A percentile compares a stretch with the other conserved stretches of the same genome.
phyloP scores from a whole-genome alignment of 495 filamentous ascomycete species.

The Podospora fimiseda region DNA sequence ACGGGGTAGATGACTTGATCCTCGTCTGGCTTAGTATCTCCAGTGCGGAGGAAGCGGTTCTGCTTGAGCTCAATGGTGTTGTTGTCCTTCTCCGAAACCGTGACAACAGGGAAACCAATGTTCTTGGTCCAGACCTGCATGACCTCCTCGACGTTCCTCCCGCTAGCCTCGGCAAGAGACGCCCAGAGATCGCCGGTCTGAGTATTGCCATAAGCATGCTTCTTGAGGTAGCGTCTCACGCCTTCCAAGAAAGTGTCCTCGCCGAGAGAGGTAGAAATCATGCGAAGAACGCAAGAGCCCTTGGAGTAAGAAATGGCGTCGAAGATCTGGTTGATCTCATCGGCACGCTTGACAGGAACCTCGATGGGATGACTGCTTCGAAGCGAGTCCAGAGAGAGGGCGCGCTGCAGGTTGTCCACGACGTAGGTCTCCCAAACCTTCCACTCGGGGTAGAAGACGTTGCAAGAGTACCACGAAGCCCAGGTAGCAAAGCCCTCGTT shows the following conservation, averaged over 20 bases:
- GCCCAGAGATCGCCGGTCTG: constrained; percentile 88
- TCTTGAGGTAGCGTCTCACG: constrained; percentile 84
- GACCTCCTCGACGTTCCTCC: constrained; percentile 74
- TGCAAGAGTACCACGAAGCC: constrained; percentile 68
- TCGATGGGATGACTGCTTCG: constrained; percentile 96
- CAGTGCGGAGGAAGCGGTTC: constrained; percentile 69
- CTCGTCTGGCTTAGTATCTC: constrained; percentile 74
- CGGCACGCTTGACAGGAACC: constrained; percentile 88
- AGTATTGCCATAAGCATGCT: constrained; percentile 84
- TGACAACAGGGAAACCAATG: constrained; percentile 67
- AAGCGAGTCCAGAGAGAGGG: constrained; percentile 80
- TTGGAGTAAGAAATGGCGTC: constrained; percentile 98
- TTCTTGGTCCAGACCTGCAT: constrained; percentile 79
- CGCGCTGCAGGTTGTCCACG: constrained; percentile 81
- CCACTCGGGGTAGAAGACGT: constrained; percentile 93
- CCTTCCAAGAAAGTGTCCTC: constrained; percentile 93
- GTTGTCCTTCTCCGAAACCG: constrained; percentile 55
- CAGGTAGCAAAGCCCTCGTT: constrained; percentile 98
- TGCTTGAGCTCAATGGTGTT: constrained; percentile 63
- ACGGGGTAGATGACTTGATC: constrained; percentile 73
- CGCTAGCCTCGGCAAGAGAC: constrained; percentile 81
- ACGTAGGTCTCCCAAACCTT: constrained; percentile 98
- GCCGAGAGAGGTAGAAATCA: constrained; percentile 94
- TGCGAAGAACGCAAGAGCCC: constrained; percentile 89
- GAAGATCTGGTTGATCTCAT: constrained; percentile 98